Base-by-base conservation (phyloP, 306 rosid genomes). In the Prunus padus region DNA sequence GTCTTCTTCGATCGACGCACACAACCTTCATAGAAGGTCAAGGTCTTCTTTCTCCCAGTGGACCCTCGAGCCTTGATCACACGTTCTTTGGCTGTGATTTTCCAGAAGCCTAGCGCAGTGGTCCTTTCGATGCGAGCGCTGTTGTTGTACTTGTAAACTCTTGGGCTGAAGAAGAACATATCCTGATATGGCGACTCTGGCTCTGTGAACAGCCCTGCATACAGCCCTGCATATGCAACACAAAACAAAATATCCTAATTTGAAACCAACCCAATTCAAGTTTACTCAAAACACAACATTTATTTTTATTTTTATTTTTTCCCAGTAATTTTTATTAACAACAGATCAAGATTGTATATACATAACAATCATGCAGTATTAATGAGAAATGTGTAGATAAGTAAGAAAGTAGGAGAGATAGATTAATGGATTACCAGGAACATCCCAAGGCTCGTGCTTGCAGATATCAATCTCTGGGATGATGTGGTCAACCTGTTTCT, bases 51-150 rank as follows among this genome's bases (percentile, higher is more conserved):
- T 4, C 69, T 77, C 15, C 90, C 98, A 63, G 89, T 67, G 28
- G 77, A 83, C 4, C 82, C 81, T 4, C 52, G 72, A 11, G 2
- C 66, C 82, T 46, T 84, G 49, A 93, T 78, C 0, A 19, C 11
- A 20, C 93, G 69, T 30, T 86, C 93, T 9, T 15, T 46, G 1
- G 97, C 96, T 15, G 93, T 88, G 81, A 70, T 18, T 64, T 93
- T 91, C 98, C 98, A 93, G 74, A 0, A 91, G 1, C 98, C 98
- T 7, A 2, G 0, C 6, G 5, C 3, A 0, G 97, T 91, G 67
- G 78, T 12, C 82, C 98, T 82, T 42, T 86, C 84, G 1, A 44
- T 1, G 33, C 88, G 76, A n/a, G 4, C 49, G 15, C 91, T 84
- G 0, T 79, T 86, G 2, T 75, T 20, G 70, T 82, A 69, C 83